A percentile compares a stretch with the other conserved stretches of the same genome.
phyloP scores from a whole-genome alignment of 1,284 basidiomycete genomes.

The Lentinus polychrous region DNA sequence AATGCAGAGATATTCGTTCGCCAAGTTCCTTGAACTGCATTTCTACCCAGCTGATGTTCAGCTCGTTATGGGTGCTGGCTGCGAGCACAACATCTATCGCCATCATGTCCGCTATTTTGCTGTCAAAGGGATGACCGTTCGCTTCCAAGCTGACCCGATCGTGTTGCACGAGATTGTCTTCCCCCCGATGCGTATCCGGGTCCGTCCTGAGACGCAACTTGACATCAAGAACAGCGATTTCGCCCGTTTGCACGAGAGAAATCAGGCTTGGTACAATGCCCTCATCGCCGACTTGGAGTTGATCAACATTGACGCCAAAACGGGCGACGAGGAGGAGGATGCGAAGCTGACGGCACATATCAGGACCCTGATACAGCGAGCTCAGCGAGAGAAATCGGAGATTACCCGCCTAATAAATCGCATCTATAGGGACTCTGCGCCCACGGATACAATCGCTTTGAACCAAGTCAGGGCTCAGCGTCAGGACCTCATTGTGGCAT shows the following conservation, averaged over 20 bases:
- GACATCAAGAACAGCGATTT: constrained; percentile 90
- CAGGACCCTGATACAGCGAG: constrained; percentile 63
- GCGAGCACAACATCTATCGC: constrained; percentile 91
- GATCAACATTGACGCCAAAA: constrained; percentile 71
- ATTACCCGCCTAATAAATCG: constrained; percentile 72
- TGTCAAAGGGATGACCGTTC: constrained; percentile 76
- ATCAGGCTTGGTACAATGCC: constrained; percentile 62
- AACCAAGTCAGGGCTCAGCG: constrained; percentile 84
- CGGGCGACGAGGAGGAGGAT: constrained; percentile 66
- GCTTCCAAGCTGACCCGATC: constrained; percentile 85
- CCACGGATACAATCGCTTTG: constrained; percentile 83
- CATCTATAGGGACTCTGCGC: constrained; percentile 74
- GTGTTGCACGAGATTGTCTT: constrained; percentile 82
- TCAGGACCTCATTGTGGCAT: constrained; percentile 94
- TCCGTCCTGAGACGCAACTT: constrained; percentile 81
- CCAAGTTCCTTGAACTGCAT: constrained; percentile 88
- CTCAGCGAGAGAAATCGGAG: constrained; percentile 70
- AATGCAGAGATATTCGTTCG: constrained; percentile 90
- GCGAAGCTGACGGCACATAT: constrained; percentile 52
- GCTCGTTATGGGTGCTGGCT: constrained; percentile 77
- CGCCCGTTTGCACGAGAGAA: constrained; percentile 68
- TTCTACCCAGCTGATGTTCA: constrained; percentile 86
- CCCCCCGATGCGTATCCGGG: constrained; percentile 82
- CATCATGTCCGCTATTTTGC: constrained; percentile 95
- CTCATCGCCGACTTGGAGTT: constrained; percentile 68